Evolutionary conservation across 2,329 filamentous ascomycete species (phyloP).

Genomic region (Tricladium varicosporioides): DNA sequence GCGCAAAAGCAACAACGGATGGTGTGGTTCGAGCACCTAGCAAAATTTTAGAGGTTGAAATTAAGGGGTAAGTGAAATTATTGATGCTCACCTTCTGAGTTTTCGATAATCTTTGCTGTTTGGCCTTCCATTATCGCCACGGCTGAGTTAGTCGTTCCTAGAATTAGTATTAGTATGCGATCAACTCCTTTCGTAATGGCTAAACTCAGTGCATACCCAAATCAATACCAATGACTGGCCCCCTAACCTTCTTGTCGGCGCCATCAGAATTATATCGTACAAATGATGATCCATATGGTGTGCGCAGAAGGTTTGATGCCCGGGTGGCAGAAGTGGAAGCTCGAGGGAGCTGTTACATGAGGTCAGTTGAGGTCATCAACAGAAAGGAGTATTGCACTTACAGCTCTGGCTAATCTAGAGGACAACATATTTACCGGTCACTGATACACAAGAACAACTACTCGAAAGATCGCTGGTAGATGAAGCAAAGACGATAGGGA

Average conservation of each 20-base stretch:
- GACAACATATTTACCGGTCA: conserved; percentile 61
- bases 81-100: conserved; percentile 73
- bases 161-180: conserved; percentile 22
- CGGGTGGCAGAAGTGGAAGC: conserved; percentile 67
- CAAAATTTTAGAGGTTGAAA: conserved; percentile 8
- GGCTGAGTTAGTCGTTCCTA: conserved; percentile 92
- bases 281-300: conserved; percentile 70
- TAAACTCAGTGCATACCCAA: conserved; percentile 60
- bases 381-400: conserved; percentile 47
- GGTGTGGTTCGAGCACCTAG: conserved; percentile 84
- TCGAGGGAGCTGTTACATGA: conserved; percentile 66
- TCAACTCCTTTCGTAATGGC: conserved; percentile 8
- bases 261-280: conserved; percentile 77
- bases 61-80: conserved; percentile 12
- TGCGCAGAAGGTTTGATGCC: conserved; percentile 64
- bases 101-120: conserved; percentile 93
- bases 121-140: conserved; percentile 98
- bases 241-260: conserved; percentile 80
- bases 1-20: conserved; percentile 91
- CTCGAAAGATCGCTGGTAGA: conserved; percentile 15
- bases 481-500: conserved; percentile 14
- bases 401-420: conserved; percentile 70
- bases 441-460: conserved; percentile 19
- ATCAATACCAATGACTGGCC: conserved; percentile 97
- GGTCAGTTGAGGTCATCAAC: conserved; percentile 28